phyloP scores from a whole-genome alignment of 2,329 filamentous ascomycete species.

The Alternaria angustiovoidea region DNA sequence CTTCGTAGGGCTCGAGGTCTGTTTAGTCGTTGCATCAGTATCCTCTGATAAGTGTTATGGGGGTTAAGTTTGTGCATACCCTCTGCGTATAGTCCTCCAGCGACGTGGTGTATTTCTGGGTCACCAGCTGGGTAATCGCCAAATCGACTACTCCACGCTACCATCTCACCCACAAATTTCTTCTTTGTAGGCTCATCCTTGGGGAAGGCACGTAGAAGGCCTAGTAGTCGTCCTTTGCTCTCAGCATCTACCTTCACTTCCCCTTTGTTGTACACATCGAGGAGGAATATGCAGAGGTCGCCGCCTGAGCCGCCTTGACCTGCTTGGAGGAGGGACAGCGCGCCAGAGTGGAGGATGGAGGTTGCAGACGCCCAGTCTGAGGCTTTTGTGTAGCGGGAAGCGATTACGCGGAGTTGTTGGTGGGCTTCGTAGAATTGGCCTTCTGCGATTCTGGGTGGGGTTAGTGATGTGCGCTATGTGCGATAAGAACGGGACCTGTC shows the following conservation, averaged over 20 bases:
- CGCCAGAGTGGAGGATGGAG: slow-evolving; percentile 84
- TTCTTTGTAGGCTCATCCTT: slow-evolving; percentile 88
- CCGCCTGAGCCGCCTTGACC: slow-evolving; percentile 94
- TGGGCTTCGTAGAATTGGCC: slow-evolving; percentile 98
- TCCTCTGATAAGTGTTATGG: too few relatives aligned
- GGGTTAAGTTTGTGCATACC: slow-evolving; percentile 50
- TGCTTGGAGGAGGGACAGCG: slow-evolving; percentile 84
- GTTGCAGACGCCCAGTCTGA: slow-evolving; percentile 84
- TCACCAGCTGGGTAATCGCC: slow-evolving; percentile 91
- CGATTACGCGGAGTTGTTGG: slow-evolving; percentile 95
- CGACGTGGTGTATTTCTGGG: slow-evolving; percentile 92
- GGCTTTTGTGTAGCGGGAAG: slow-evolving; percentile 90
- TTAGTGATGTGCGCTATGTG: slow-evolving; percentile 15
- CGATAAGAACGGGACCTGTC: slow-evolving; percentile 14
- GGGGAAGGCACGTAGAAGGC: slow-evolving; percentile 81
- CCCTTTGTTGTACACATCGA: slow-evolving; percentile 91
- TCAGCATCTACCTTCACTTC: slow-evolving; percentile 78
- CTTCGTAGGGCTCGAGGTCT: slow-evolving; percentile 92
- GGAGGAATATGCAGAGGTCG: slow-evolving; percentile 84
- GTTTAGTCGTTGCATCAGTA: neutral
- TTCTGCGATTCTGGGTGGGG: slow-evolving; percentile 73
- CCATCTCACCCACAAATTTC: slow-evolving; percentile 87
- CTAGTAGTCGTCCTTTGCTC: slow-evolving; percentile 77
- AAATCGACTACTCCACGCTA: slow-evolving; percentile 86
- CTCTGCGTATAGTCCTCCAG: slow-evolving; percentile 86